Base-by-base conservation (phyloP, 805 yeast genomes). In the Zygosaccharomyces lentus region DNA sequence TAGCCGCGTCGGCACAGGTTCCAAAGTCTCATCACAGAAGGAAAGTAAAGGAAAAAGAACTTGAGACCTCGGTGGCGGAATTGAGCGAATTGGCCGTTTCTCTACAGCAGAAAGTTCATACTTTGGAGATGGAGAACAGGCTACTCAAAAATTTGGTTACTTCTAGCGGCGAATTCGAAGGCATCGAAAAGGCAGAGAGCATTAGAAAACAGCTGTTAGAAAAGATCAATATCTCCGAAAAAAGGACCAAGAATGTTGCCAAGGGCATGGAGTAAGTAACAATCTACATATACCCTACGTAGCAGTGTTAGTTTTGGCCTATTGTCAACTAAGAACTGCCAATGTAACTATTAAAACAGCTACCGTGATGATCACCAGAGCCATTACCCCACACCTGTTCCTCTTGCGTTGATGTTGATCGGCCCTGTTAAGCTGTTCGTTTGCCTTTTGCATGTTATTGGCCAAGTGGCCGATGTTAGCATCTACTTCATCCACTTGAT, bases 71-170 rank as follows among this genome's bases (percentile, higher is more conserved):
- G 48, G 76, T 90, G 15, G 77, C 78, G 55, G 90, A 84, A 49
- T 72, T 91, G 56, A 81, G 80, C 55, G 90, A 85, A 26, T 67
- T 78, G 50, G 81, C 90, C 12, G 68, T 72, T 39, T 70, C 71
- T 17, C 73, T 89, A 51, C 95, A 89, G 64, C 74, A 77, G 59
- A 81, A 81, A 60, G 79, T 93, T 48, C 82, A 82, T 65, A 87
- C 91, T 46, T 70, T 91, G 53, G 96, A 90, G 68, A 87, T 88
- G 95, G 99, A 91, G 69, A 91, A 91, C 69, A 78, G 81, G 59
- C 74, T 95, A 65, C 74, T 91, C 56, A 79, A 87, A 68, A 85
- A 84, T 61, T 71, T 93, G 55, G 90, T 91, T 19, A 83, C 85
- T 37, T 91, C 88, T 65, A 85, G 87, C 58, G 84, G 84, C 45